phyloP scores from a whole-genome alignment of 1,139 yeast genomes.

The Sugiyamaella japonica region DNA sequence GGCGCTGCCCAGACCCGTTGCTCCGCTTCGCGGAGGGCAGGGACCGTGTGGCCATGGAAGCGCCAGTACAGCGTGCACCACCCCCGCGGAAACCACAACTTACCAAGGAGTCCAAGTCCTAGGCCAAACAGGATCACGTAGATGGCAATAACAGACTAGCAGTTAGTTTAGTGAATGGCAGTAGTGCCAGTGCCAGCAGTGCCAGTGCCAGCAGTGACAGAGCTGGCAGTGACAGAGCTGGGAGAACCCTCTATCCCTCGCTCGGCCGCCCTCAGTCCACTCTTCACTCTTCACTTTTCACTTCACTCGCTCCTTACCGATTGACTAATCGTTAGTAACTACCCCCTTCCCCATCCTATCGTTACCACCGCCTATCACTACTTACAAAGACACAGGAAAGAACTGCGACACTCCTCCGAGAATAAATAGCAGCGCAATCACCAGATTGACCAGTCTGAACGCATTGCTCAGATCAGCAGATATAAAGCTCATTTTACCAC shows the following conservation, averaged over 20 bases:
- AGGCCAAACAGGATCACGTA: slow-evolving; percentile 58
- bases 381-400: slow-evolving; percentile 54
- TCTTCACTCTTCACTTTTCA: no score
- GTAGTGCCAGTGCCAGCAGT: no score
- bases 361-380: slow-evolving; percentile 23
- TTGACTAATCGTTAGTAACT: background rate
- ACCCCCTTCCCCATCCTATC: background rate
- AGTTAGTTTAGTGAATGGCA: background rate
- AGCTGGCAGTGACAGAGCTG: no score
- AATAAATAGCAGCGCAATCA: slow-evolving; percentile 59
- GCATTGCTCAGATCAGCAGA: slow-evolving; percentile 44
- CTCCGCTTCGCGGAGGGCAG: no score
- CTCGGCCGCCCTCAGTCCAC: no score
- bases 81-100: slow-evolving; percentile 34
- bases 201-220: no score
- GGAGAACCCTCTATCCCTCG: no score
- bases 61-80: no score
- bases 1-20: no score
- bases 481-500: slow-evolving; percentile 26
- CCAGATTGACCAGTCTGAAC: slow-evolving; percentile 64
- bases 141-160: slow-evolving; percentile 51
- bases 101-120: slow-evolving; percentile 55
- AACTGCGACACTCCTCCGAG: slow-evolving; percentile 60
- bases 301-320: background rate
- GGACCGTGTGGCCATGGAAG: no score